Base-by-base conservation (phyloP, 2,329 filamentous ascomycete species). In the Parafenestella ontariensis region DNA sequence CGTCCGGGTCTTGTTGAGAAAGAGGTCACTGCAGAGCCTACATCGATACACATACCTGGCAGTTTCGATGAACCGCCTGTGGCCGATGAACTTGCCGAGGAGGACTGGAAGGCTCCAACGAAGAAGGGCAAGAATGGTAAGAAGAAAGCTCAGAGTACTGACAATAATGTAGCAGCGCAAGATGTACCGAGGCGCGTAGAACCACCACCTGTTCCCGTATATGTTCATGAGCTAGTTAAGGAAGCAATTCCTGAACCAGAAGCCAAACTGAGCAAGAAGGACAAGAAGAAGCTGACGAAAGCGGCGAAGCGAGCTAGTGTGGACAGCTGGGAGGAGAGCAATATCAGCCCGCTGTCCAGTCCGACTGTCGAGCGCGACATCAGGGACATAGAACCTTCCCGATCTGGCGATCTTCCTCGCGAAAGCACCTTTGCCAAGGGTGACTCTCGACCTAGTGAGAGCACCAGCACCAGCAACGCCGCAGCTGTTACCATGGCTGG, bases 21-120 rank as follows among this genome's bases (percentile, higher is more conserved):
- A 51, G 62, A 74, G 60, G 42, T 64, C 57, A 59, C 64, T 48
- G 77, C 79, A 17, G 87, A 87, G 3, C 83, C 86, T 3, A 87
- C 88, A 64, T 83, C 84, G 13, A 68, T 80, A 39, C 81, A 84
- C 52, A 84, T 89, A 72, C 87, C 88, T 21, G 89, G 88, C 18
- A 77, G 82, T 9, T 92, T 89, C 56, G 72, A 79, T 37, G 77
- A 79, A 6, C 57, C 71, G 39, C 76, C 56, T 8, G 49, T 50
- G 1, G 26, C 46, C 9, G 56, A 66, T 41, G 36, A 65, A 64
- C 65, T 48, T 2, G 44, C 49, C 17, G 56, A 64, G 21, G 58
- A 66, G 31, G 62, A 66, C 3, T 62, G 50, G 34, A 37, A 51
- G 18, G 41, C 53, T 26, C 44, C 64, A 17, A 44, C 33, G 13